Base-by-base conservation (phyloP, 768 basidiomycete genomes). In the Boletales sp. region DNA sequence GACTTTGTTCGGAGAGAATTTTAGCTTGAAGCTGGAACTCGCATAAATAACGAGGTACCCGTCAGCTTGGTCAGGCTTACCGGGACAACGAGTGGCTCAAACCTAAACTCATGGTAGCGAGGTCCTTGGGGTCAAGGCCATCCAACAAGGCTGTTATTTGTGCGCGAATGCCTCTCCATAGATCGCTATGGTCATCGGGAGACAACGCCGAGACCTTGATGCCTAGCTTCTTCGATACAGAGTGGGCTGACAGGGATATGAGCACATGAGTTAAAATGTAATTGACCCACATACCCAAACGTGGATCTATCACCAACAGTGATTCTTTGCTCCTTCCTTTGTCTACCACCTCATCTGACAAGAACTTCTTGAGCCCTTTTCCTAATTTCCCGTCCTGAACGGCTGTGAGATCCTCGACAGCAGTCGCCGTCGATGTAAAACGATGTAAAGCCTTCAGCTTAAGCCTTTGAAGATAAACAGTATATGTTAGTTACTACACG, bases 1-100 rank as follows among this genome's bases (percentile, higher is more conserved):
- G 41, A 99, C 94, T 73, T 98, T 98, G 75, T 98, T 96, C 8
- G 96, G 95, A 8, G 96, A 98, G 72, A 99, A 98, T 73, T 99
- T 99, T 61, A 99, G 80, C 78, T 98, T 99, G 76, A 95, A 99
- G 52, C 94, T 95, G 56, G 31, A 46, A 17, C 32, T 17, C 21
- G 39, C n/a, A 48, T 53, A 38, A 58, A 53, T 41, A 31, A 46
- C 38, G 39, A n/a, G 46, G 40, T 19, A 39, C 40, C 5, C 21
- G 32, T 25, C 28, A 49, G 38, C 30, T 31, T 36, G 25, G 44
- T 46, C 17, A 15, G 14, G 64, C 79, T 50, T 41, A 91, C 93
- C 94, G 84, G 43, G 94, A 95, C 65, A 99, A 75, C 48, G 94
- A 96, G 74, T 99, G 96, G 69, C 90, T 91, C 53, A 99, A 79